Conservation (phyloP, 352 stramenopile species). For the Pythium phragmiticola region DNA sequence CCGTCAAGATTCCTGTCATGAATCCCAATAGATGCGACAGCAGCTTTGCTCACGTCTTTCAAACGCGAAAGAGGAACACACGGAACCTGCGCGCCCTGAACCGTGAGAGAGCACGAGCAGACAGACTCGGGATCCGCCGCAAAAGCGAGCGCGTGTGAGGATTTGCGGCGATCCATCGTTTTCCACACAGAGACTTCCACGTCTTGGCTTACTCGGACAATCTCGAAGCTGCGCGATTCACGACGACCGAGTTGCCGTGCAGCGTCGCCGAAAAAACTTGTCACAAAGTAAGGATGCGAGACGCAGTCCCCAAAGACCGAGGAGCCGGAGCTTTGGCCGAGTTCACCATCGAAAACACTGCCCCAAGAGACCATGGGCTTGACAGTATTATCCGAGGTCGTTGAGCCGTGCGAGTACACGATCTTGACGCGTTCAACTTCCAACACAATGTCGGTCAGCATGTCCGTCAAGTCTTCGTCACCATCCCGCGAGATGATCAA, state of each 20-base stretch:
- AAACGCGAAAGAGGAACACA: constrained; percentile 20
- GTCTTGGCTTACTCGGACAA: constrained; percentile 69
- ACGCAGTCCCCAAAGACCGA: constrained; percentile 49
- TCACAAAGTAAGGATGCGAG: constrained; percentile 74
- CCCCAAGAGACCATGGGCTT: constrained; percentile 22
- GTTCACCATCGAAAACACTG: constrained; percentile 31
- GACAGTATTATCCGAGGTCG: neutral
- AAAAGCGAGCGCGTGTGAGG: neutral
- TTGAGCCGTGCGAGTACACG: constrained; percentile 28
- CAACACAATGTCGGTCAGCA: constrained; percentile 50
- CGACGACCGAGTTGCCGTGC: constrained; percentile 42
- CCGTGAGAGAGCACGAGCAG: constrained; percentile 18
- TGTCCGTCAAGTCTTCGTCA: constrained; percentile 6
- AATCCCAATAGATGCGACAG: constrained; percentile 22
- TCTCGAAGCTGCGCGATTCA: constrained; percentile 60
- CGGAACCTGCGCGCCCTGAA: constrained; percentile 1
- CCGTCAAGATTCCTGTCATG: constrained; percentile 22
- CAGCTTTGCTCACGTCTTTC: constrained; percentile 2
- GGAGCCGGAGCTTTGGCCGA: constrained; percentile 16
- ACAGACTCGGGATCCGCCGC: neutral
- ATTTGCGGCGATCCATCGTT: constrained; percentile 35
- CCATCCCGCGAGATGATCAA: constrained; percentile 8
- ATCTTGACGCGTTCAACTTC: constrained; percentile 72
- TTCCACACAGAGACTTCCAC: constrained; percentile 66
- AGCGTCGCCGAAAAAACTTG: constrained; percentile 66